These are phyloP conservation scores for Periconia sp. DNA, from an alignment of 2,329 filamentous ascomycete genomes.

Conservation along the genomic window DNA sequence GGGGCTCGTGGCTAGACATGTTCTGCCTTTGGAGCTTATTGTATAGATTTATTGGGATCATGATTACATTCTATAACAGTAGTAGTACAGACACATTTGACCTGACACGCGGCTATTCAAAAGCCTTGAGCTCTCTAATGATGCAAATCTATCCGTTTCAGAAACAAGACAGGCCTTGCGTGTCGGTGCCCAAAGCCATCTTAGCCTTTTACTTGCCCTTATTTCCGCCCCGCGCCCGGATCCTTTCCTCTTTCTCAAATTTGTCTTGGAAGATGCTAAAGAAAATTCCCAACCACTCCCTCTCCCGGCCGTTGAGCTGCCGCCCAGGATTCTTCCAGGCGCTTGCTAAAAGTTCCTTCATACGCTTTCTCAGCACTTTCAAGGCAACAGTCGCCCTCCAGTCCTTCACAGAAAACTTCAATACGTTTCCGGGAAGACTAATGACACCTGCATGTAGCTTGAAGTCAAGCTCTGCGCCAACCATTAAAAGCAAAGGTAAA, in stretches of 20 bases:
- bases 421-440: constrained; percentile 83
- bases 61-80: no score
- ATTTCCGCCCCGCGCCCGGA: constrained; percentile 32
- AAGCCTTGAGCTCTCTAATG: no score
- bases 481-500: constrained; percentile 74
- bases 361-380: constrained; percentile 75
- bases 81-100: no score
- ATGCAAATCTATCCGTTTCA: no score
- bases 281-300: constrained; percentile 50
- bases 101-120: no score
- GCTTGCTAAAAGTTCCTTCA: constrained; percentile 76
- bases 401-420: constrained; percentile 81
- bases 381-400: constrained; percentile 93
- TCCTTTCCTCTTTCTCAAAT: constrained; percentile 40
- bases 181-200: no score
- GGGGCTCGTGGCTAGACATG: no score
- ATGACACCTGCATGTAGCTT: constrained; percentile 90
- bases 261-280: constrained; percentile 35
- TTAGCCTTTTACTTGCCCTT: constrained; percentile 36
- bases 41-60: no score
- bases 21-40: no score
- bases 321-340: constrained; percentile 65
- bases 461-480: constrained; percentile 81
- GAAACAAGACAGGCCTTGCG: no score
- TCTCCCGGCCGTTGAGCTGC: constrained; percentile 46